Evolutionary conservation across 345 rosid genomes (phyloP), one percentile per base, ranked within the genome.

Genomic region (Orychophragmus violaceus): DNA sequence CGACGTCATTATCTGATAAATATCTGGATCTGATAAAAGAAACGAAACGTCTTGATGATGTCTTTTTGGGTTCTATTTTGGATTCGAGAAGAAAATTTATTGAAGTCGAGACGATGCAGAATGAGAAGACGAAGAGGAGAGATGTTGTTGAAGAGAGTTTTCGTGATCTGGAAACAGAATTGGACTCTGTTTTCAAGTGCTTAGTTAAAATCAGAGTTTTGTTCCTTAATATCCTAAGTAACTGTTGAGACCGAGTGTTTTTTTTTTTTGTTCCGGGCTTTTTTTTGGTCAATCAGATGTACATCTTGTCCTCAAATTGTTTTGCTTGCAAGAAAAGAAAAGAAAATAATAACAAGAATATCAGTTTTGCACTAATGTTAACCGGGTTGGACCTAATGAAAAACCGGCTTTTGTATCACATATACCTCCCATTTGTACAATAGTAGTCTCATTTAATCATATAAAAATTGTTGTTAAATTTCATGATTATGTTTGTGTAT

Each of bases 221-320:
- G 73, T 69, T 82, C 44, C 85, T 82, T 28, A 79, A 82, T 50
- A 78, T 81, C 10, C 74, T 81, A 51, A 68, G 84, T 56, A 55
- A 71, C 32, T 46, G 42, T 55, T 71, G 37, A 33, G 6, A 63
- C 56, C 16, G 1, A 53, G 10, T 24, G 0, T 49, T 49, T 49
- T 49, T 22, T 21, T 11, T 12, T 48, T 12, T n/a, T n/a, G n/a
- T 14, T 49, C 17, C 16, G 16, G 12, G 17, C 29, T 21, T 49
- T 49, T 49, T 44, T 62, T 59, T 53, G 62, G 46, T 22, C 11
- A 24, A 36, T 8, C 59, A 69, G 57, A 58, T 57, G 64, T 10
- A 44, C 50, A 59, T 59, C 22, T 48, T 68, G 39, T 18, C 59
- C 37, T 50, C 42, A 27, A 16, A 14, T 19, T 41, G 52, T 51